Evolutionary conservation across 345 rosid genomes (phyloP).

Genomic region (Acer saccharum): DNA sequence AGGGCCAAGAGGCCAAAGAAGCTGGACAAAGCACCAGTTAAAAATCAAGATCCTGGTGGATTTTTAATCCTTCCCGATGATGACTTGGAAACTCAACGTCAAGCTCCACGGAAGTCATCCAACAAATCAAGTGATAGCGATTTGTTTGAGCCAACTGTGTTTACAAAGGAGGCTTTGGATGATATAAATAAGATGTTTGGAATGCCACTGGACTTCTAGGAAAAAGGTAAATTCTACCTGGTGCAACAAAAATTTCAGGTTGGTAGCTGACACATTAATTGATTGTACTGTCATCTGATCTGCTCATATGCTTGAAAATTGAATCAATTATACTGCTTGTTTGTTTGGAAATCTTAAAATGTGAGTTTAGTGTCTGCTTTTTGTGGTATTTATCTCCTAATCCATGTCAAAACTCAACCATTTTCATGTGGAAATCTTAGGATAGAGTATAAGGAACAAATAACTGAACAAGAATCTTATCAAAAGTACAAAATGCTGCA

Average conservation of each 20-base stretch:
- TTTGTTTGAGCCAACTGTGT: constrained; percentile 76
- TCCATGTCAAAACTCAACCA: constrained; percentile 1
- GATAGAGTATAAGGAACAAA: neutral
- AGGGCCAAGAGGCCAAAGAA: constrained; percentile 66
- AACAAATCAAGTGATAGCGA: constrained; percentile 41
- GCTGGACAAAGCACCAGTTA: constrained; percentile 46
- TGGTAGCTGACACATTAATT: constrained; percentile 6
- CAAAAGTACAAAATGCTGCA: constrained; percentile 1
- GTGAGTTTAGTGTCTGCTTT: neutral
- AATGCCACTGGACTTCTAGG: constrained; percentile 76
- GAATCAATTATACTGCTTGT: neutral
- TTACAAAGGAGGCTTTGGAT: constrained; percentile 86
- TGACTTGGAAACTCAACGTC: constrained; percentile 44
- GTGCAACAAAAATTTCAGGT: neutral
- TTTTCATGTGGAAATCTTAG: neutral
- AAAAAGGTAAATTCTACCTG: constrained; percentile 12
- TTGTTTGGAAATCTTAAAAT: constrained; percentile 3
- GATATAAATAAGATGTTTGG: constrained; percentile 84
- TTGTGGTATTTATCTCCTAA: neutral
- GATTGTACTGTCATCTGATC: neutral
- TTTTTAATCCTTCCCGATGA: constrained; percentile 85
- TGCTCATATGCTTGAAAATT: constrained; percentile 2
- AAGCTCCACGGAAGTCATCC: constrained; percentile 33
- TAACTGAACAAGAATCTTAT: neutral
- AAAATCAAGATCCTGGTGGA: constrained; percentile 43